Evolutionary conservation across 192 early-diverging fungal species (phyloP), one percentile per base, ranked within the genome.

Genomic region (Umbelopsis sp.): DNA sequence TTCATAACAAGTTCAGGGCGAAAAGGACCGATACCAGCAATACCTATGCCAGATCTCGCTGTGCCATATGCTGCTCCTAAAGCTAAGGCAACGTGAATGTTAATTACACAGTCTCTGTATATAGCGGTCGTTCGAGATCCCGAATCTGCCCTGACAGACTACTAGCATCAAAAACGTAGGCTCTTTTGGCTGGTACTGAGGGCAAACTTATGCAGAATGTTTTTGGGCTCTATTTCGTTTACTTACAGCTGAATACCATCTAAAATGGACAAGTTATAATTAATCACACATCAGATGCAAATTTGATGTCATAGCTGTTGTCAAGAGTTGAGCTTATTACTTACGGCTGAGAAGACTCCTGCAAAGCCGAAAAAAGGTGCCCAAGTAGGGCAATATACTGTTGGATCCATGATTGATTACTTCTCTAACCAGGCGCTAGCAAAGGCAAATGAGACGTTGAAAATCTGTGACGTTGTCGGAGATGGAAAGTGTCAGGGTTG

Each of bases 61-160:
- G 98, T 99, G 25, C 98, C 98, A 79, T 98, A 99, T 53, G 95
- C 97, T 51, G 98, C 98, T 44, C 98, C 98, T 35, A 96, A 85
- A 67, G 93, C 92, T 92, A 69, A 46, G 41, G n/a, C 47, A 48
- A 10, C 27, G 27, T 48, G 12, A 7, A 48, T 45, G 25, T 61
- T 41, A 27, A 35, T 48, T 33, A 20, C 67, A 21, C 6, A 18
- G 10, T 20, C 45, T 5, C n/a, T 67, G n/a, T 6, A 41, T 4
- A 6, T 41, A 6, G 10, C 37, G 37, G 37, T 10, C 37, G 37
- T 41, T 41, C 37, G 22, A 61, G n/a, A 22, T 30, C 9, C 13
- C n/a, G 33, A 16, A 23, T 46, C 27, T 51, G 30, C 48, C 22
- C 49, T n/a, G 21, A 35, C 11, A 23, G 5, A 25, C 23, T 22